These are phyloP conservation scores for Globomyces sp. DNA, from an alignment of 371 early-diverging fungal genomes.

Conservation along the genomic window DNA sequence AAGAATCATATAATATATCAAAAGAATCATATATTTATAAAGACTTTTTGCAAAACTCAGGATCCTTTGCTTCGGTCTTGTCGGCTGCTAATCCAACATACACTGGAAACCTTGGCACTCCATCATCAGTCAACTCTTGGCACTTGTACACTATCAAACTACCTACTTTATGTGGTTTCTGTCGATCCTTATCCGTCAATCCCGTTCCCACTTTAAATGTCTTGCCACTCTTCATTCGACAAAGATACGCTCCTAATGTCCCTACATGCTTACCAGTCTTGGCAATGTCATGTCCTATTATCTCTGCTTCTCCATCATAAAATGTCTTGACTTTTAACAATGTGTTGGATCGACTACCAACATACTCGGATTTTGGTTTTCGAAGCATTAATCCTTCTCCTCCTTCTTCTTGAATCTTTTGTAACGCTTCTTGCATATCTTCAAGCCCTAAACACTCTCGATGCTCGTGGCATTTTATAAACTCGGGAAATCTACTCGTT, in stretches of 20 bases:
- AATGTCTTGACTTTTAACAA: conserved; percentile 61
- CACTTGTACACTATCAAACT: conserved; percentile 56
- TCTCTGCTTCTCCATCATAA: conserved; percentile 59
- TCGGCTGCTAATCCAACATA: conserved; percentile 48
- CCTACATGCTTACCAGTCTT: conserved; percentile 45
- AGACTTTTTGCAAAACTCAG: not conserved
- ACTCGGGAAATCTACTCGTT: conserved; percentile 13
- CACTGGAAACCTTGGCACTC: conserved; percentile 53
- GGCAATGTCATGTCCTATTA: conserved; percentile 43
- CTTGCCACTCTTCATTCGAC: conserved; percentile 52
- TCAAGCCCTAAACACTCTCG: conserved; percentile 33
- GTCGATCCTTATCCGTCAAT: conserved; percentile 50
- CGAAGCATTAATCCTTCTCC: conserved; percentile 63
- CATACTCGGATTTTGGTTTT: conserved; percentile 41
- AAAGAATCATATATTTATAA: too few relatives aligned
- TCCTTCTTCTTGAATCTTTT: conserved; percentile 46
- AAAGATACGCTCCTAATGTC: conserved; percentile 46
- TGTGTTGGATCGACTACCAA: conserved; percentile 46
- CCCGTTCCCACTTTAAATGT: conserved; percentile 57
- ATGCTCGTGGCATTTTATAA: conserved; percentile 22
- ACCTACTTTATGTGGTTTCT: conserved; percentile 54
- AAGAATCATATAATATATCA: too few relatives aligned
- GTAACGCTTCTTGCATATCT: conserved; percentile 43
- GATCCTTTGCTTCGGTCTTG: conserved; percentile 28
- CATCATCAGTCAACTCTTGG: conserved; percentile 51